Conservation (phyloP, 495 filamentous ascomycete species). For the Trichoderma reesei region DNA sequence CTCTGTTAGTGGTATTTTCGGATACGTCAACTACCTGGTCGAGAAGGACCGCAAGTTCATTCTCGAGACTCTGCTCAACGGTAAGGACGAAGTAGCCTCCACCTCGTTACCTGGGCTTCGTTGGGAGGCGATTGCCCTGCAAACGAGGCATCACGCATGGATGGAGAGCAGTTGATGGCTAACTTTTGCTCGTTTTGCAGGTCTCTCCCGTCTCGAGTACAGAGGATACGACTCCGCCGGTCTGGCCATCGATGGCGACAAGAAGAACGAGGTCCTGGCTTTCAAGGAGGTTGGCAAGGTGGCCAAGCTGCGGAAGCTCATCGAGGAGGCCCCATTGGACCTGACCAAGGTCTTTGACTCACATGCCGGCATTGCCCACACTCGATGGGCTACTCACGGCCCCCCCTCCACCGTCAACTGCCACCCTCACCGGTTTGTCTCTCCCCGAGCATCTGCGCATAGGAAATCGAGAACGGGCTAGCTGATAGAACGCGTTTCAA, state of each 20-base stretch:
- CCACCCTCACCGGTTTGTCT: constrained; percentile 86
- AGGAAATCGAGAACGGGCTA: background rate
- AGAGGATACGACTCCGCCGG: constrained; percentile 96
- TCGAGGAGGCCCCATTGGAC: constrained; percentile 73
- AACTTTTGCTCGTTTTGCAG: constrained; percentile 24
- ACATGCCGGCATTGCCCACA: constrained; percentile 96
- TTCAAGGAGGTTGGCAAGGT: constrained; percentile 99
- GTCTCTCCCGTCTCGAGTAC: constrained; percentile 82
- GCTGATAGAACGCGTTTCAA: background rate
- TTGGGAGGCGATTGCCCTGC: constrained; percentile 10
- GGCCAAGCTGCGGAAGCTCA: constrained; percentile 86
- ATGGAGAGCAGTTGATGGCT: constrained; percentile 10
- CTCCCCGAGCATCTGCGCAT: background rate
- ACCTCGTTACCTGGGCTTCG: no score
- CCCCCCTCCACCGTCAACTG: constrained; percentile 89
- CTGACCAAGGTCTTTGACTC: constrained; percentile 89
- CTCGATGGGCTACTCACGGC: constrained; percentile 96
- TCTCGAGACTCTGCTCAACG: constrained; percentile 91
- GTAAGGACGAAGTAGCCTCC: constrained; percentile 34
- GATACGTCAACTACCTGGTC: constrained; percentile 86
- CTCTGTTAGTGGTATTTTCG: constrained; percentile 82
- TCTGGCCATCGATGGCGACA: constrained; percentile 92
- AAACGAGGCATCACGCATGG: no score
- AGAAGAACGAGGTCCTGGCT: constrained; percentile 93
- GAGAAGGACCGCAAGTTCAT: constrained; percentile 96